phyloP scores from a whole-genome alignment of 2,329 filamentous ascomycete genomes.

The Acarospora socialis region DNA sequence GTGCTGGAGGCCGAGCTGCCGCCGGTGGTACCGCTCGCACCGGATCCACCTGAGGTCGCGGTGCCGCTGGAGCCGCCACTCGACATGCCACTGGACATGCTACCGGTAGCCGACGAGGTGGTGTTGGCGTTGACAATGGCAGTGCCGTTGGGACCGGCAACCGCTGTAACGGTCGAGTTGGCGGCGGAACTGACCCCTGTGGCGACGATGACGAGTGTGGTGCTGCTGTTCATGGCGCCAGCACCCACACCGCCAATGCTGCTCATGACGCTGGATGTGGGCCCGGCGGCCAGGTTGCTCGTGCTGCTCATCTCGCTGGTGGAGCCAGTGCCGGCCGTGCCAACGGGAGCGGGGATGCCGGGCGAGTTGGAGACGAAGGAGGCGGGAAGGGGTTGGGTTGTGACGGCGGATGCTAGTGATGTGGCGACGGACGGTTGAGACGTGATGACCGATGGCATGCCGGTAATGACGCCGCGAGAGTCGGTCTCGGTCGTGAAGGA shows the following conservation, averaged over 20 bases:
- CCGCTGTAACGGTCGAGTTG: slow-evolving; percentile 2
- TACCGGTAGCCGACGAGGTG: slow-evolving; percentile 12
- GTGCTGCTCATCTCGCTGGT: slow-evolving; percentile 16
- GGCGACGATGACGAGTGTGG: background rate
- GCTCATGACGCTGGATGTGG: slow-evolving; percentile 15
- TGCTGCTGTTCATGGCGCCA: slow-evolving; percentile 8
- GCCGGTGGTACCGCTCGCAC: slow-evolving; percentile 10
- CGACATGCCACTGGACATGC: slow-evolving; percentile 7
- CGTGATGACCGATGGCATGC: slow-evolving; percentile 27
- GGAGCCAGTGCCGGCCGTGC: slow-evolving; percentile 19
- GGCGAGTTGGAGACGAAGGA: slow-evolving; percentile 30
- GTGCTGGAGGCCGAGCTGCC: slow-evolving; percentile 10
- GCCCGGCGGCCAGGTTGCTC: slow-evolving; percentile 13
- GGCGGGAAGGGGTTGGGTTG: slow-evolving; percentile 21
- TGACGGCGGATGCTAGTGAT: slow-evolving; percentile 23
- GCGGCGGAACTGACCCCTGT: slow-evolving; percentile 3
- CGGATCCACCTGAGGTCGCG: slow-evolving; percentile 13
- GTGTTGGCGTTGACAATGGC: slow-evolving; percentile 10
- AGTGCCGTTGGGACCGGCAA: slow-evolving; percentile 6
- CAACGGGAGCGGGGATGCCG: slow-evolving; percentile 19
- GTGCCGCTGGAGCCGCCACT: slow-evolving; percentile 10
- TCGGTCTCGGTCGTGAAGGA: slow-evolving; percentile 34
- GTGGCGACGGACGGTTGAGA: slow-evolving; percentile 23
- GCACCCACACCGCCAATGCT: slow-evolving; percentile 14
- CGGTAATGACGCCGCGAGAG: slow-evolving; percentile 35